Percentiles rank a stretch among this genome's conserved stretches.
These are phyloP conservation scores for Alternaria solani DNA, from an alignment of 2,329 filamentous ascomycete species.

Conservation along the genomic window DNA sequence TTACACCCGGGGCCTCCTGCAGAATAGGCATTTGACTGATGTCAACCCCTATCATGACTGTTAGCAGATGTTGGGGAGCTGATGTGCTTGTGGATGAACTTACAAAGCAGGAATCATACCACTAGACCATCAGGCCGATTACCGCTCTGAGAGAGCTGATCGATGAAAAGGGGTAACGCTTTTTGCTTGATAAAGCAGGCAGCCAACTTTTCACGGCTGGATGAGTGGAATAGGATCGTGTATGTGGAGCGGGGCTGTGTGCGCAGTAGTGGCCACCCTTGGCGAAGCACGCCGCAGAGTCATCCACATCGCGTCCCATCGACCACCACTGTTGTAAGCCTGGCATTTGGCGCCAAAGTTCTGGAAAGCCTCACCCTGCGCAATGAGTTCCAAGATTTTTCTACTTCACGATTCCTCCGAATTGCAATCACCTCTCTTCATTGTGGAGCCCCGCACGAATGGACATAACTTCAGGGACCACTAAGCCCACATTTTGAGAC, in stretches of 20 bases:
- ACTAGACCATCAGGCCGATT: conserved; percentile 29
- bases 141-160: conserved; percentile 4
- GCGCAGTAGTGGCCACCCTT: not conserved
- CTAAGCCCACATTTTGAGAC: not conserved
- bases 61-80: too few species aligned
- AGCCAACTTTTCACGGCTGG: not conserved
- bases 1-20: conserved; percentile 43
- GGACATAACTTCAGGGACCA: not conserved
- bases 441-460: not conserved
- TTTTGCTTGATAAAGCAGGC: accelerated
- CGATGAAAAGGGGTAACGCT: not conserved
- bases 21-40: conserved; percentile 21
- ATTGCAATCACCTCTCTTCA: not conserved
- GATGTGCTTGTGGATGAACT: too few species aligned
- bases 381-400: not conserved
- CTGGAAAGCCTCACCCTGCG: not conserved
- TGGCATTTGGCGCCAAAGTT: not conserved
- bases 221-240: not conserved
- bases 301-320: not conserved
- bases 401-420: not conserved
- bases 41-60: not conserved
- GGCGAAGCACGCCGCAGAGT: not conserved
- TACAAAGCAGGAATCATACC: conserved; percentile 42
- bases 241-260: not conserved
- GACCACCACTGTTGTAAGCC: not conserved